Evolutionary conservation across 352 stramenopile species (phyloP).

Genomic region (Phytophthora multivora): DNA sequence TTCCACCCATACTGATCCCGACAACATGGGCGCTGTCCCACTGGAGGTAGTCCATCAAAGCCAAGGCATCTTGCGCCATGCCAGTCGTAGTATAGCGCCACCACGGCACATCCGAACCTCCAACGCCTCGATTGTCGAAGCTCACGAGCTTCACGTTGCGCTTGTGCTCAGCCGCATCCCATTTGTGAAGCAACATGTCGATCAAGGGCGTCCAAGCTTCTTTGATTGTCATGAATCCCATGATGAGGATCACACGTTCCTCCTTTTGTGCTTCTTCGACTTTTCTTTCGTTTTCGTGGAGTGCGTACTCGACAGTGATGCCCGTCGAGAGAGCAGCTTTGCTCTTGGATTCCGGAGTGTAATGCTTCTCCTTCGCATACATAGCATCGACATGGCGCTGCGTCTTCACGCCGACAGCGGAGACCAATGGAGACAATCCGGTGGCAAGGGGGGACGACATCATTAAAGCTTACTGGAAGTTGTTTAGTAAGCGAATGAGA

Average conservation of each 20-base stretch:
- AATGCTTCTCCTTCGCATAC: slow-evolving; percentile 36
- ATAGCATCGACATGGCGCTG: slow-evolving; percentile 49
- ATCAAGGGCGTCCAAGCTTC: slow-evolving; percentile 54
- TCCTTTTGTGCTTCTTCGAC: slow-evolving; percentile 16
- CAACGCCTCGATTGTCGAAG: slow-evolving; percentile 64
- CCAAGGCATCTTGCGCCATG: slow-evolving; percentile 56
- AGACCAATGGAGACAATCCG: slow-evolving; percentile 21
- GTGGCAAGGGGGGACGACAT: slow-evolving; percentile 13
- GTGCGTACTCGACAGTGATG: slow-evolving; percentile 50
- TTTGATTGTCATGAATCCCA: slow-evolving; percentile 52
- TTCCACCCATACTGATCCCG: slow-evolving; percentile 53
- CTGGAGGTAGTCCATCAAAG: slow-evolving; percentile 50
- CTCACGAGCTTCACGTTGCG: slow-evolving; percentile 47
- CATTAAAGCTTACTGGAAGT: not conserved
- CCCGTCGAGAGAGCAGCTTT: slow-evolving; percentile 37
- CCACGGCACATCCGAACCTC: slow-evolving; percentile 42
- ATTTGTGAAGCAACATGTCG: slow-evolving; percentile 50
- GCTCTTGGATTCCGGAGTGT: slow-evolving; percentile 13
- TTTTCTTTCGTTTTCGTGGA: slow-evolving; percentile 40
- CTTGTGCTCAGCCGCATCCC: slow-evolving; percentile 15
- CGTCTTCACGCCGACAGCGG: slow-evolving; percentile 32
- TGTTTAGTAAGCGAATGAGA: slow-evolving; percentile 4
- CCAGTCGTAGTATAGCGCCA: slow-evolving; percentile 51
- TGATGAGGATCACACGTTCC: slow-evolving; percentile 52
- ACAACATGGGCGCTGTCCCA: slow-evolving; percentile 49